Conservation (phyloP, 495 filamentous ascomycete species). For the Bathelium albidoporum region DNA sequence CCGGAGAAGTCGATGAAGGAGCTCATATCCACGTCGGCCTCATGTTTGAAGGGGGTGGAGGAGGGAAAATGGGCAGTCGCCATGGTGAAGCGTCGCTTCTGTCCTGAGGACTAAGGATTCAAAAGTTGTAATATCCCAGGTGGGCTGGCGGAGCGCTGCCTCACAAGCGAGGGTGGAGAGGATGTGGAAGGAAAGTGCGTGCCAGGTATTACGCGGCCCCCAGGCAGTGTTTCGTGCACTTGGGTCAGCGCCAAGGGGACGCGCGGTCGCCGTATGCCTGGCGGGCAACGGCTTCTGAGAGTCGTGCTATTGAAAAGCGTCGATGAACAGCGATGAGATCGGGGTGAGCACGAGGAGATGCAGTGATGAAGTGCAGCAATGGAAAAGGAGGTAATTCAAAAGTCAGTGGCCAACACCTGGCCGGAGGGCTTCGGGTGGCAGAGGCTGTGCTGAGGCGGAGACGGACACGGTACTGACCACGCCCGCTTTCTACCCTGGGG, state of each 20-base stretch:
- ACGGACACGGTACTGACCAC: not conserved
- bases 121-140: constrained; percentile 3
- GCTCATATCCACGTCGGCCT: constrained; percentile 23
- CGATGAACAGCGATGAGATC: not conserved
- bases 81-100: not conserved
- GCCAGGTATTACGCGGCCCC: constrained; percentile 4
- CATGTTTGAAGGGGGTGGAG: not conserved
- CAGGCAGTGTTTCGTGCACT: not conserved
- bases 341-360: not conserved
- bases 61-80: not conserved
- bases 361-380: not conserved
- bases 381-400: not conserved
- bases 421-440: not conserved
- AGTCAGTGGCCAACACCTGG: not conserved
- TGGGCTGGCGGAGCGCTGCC: not conserved
- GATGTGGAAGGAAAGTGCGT: not conserved
- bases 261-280: not conserved
- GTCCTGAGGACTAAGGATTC: not conserved
- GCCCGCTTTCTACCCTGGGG: too few relatives aligned
- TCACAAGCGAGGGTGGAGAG: not conserved
- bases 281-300: not conserved
- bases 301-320: not conserved
- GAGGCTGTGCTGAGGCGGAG: not conserved
- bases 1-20: constrained; percentile 31
- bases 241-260: not conserved